These are phyloP conservation scores for Vigna reflexopilosa DNA, from an alignment of 306 rosid species.

Conservation along the genomic window DNA sequence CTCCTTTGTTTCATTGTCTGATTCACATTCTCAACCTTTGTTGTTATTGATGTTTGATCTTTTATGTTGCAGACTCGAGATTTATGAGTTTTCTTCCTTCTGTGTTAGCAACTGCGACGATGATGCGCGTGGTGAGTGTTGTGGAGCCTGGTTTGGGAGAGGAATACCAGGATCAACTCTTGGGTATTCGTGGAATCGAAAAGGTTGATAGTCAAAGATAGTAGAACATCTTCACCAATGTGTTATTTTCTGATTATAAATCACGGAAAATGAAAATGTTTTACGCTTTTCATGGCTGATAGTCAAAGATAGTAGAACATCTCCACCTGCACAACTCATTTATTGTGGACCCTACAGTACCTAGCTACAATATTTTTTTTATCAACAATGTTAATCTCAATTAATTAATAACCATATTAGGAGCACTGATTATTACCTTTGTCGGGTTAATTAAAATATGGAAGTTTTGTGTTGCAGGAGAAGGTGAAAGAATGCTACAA, in stretches of 20 bases:
- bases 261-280: neutral
- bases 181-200: slow-evolving; percentile 67
- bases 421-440: too few species aligned
- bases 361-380: neutral
- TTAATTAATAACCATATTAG: too few species aligned
- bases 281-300: neutral
- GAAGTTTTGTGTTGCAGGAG: slow-evolving; percentile 51
- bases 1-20: neutral
- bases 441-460: neutral
- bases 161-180: slow-evolving; percentile 70
- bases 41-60: neutral
- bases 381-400: too few species aligned
- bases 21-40: neutral
- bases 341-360: neutral
- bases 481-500: slow-evolving; percentile 66
- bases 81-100: slow-evolving; percentile 73
- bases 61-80: slow-evolving; percentile 63
- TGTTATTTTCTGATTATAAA: neutral
- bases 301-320: neutral
- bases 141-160: slow-evolving; percentile 64
- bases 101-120: slow-evolving; percentile 72
- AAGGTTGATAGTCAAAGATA: slow-evolving; percentile 53
- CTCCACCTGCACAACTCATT: neutral
- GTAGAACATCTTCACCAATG: neutral
- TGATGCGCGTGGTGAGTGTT: slow-evolving; percentile 68